These are phyloP conservation scores for Verbascum thapsus DNA, from an alignment of 257 asterid genomes.

Conservation along the genomic window DNA sequence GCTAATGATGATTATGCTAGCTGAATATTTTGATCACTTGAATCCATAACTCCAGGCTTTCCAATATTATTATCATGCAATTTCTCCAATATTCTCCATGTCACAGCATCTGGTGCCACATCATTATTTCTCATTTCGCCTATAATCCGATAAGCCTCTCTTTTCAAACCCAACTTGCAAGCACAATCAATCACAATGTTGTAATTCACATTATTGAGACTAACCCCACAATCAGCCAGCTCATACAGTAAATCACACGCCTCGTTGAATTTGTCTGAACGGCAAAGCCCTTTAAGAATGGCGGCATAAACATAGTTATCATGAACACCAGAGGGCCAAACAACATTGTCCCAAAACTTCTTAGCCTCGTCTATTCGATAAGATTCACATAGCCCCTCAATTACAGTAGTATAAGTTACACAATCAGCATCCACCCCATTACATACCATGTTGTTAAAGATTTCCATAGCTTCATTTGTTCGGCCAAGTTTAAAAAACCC, in stretches of 20 bases:
- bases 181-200: constrained; percentile 72
- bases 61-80: constrained; percentile 38
- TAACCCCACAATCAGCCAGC: constrained; percentile 67
- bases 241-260: constrained; percentile 78
- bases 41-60: not conserved
- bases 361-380: constrained; percentile 59
- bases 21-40: too few relatives aligned
- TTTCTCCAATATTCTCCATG: constrained; percentile 86
- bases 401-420: constrained; percentile 56
- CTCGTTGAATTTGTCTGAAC: constrained; percentile 51
- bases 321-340: constrained; percentile 77
- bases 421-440: constrained; percentile 57
- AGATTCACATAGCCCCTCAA: constrained; percentile 61
- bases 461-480: constrained; percentile 68
- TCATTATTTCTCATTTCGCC: constrained; percentile 87
- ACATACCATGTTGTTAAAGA: constrained; percentile 46
- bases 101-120: constrained; percentile 68
- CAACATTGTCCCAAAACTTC: constrained; percentile 60
- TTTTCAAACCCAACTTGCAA: constrained; percentile 67
- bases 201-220: constrained; percentile 61
- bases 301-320: constrained; percentile 74
- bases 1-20: too few relatives aligned
- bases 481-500: constrained; percentile 65
- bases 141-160: constrained; percentile 74
- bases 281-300: constrained; percentile 71